phyloP scores from a whole-genome alignment of 495 filamentous ascomycete genomes.

The Entonaema liquescens region DNA sequence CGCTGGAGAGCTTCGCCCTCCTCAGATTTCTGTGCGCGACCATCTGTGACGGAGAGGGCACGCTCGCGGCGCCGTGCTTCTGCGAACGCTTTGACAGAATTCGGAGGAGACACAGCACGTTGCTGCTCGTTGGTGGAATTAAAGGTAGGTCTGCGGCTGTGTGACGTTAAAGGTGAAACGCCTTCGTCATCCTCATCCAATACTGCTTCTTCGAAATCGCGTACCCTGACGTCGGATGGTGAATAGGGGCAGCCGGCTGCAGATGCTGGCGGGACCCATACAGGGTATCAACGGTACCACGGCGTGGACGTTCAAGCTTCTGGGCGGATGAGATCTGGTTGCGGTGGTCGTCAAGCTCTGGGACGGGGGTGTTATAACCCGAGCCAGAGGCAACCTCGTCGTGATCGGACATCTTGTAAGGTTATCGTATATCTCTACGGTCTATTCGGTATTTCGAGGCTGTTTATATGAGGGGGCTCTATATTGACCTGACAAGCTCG shows the following conservation, averaged over 20 bases:
- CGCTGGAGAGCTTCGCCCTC: slow-evolving; percentile 75
- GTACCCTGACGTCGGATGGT: slow-evolving; percentile 44
- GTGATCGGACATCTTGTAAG: slow-evolving; percentile 65
- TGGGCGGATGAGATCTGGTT: slow-evolving; percentile 75
- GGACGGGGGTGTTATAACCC: slow-evolving; percentile 78
- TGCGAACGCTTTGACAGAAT: slow-evolving; percentile 97
- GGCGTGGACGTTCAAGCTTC: slow-evolving; percentile 58
- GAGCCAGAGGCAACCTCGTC: slow-evolving; percentile 57
- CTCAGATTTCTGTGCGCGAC: slow-evolving; percentile 49
- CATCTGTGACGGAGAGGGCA: slow-evolving; percentile 61
- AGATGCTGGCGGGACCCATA: slow-evolving; percentile 56
- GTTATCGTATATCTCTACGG: slow-evolving; percentile 12
- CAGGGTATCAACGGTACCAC: slow-evolving; percentile 65
- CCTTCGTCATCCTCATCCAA: slow-evolving; percentile 77
- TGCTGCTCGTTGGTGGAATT: slow-evolving; percentile 53
- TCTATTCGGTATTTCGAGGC: slow-evolving; percentile 13
- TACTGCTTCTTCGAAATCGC: slow-evolving; percentile 78
- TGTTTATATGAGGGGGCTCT: slow-evolving; percentile 2
- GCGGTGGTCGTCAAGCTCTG: slow-evolving; percentile 93
- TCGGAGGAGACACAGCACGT: slow-evolving; percentile 84
- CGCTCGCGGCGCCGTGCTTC: slow-evolving; percentile 70
- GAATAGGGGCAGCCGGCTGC: slow-evolving; percentile 49
- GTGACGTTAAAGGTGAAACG: slow-evolving; percentile 47
- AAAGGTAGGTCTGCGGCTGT: slow-evolving; percentile 58
- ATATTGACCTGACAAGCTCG: slow-evolving; percentile 3